These are phyloP conservation scores for Diaporthe velutina DNA, from an alignment of 2,329 filamentous ascomycete genomes.

Conservation along the genomic window DNA sequence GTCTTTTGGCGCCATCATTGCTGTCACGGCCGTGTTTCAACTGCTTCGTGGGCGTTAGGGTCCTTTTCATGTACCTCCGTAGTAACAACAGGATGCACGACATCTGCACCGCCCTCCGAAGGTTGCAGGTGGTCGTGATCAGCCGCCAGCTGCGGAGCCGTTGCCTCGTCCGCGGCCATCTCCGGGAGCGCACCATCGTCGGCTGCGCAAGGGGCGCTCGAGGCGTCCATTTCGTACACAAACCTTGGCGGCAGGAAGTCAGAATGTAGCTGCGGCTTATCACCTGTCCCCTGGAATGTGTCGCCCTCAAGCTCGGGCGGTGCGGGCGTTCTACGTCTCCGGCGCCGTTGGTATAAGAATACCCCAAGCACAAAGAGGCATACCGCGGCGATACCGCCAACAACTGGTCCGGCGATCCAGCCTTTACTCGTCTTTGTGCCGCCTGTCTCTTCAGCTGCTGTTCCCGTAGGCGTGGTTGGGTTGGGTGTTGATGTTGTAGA, in stretches of 20 bases:
- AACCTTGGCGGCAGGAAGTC: neutral
- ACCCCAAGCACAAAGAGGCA: neutral
- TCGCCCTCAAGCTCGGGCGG: neutral
- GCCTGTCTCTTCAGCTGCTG: too few species aligned
- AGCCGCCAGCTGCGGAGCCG: neutral
- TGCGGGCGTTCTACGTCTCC: neutral
- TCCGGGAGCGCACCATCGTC: neutral
- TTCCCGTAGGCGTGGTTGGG: too few species aligned
- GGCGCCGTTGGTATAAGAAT: neutral
- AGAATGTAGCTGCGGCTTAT: neutral
- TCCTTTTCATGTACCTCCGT: too few species aligned
- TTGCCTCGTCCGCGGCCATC: neutral
- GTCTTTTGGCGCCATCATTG: too few species aligned
- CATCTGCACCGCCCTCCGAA: neutral
- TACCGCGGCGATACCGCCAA: neutral
- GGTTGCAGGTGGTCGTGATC: neutral
- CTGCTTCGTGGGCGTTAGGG: too few species aligned
- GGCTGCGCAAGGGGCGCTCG: neutral
- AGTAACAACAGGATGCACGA: neutral
- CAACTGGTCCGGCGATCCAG: constrained; percentile 27
- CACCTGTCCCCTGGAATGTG: neutral
- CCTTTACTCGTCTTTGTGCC: neutral
- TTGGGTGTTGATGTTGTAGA: too few species aligned
- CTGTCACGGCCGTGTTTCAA: too few species aligned
- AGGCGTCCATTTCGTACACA: neutral